Evolutionary conservation across 805 yeast genomes (phyloP).

Genomic region (Candida hungchunana): DNA sequence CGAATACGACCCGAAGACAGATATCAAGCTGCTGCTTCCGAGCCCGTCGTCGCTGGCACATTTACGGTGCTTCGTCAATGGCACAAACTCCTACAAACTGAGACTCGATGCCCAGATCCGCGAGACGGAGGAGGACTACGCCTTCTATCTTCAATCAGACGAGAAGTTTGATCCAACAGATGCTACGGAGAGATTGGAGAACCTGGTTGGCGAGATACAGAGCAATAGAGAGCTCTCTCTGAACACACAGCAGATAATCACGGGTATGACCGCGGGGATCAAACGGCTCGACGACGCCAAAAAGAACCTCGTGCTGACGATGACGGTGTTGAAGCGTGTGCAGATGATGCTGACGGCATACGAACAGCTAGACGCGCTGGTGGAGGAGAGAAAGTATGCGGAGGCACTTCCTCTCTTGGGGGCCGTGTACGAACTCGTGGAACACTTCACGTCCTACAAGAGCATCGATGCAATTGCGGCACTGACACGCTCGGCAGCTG

Average conservation of each 20-base stretch:
- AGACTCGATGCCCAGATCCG: constrained; percentile 44
- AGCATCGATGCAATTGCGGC: constrained; percentile 76
- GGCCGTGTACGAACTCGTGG: constrained; percentile 69
- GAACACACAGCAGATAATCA: constrained; percentile 57
- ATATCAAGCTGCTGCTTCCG: constrained; percentile 47
- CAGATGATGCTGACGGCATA: constrained; percentile 82
- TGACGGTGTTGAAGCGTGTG: constrained; percentile 81
- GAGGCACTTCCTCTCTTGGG: constrained; percentile 59
- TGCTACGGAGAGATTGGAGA: constrained; percentile 28
- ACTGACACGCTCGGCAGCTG: constrained; percentile 54
- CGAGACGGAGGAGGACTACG: constrained; percentile 26
- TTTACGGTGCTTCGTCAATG: constrained; percentile 45
- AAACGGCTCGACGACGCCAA: constrained; percentile 78
- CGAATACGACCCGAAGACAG: constrained; percentile 50
- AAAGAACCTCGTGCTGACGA: constrained; percentile 74
- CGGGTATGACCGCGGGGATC: constrained; percentile 70
- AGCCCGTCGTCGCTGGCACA: constrained; percentile 47
- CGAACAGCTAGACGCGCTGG: constrained; percentile 48
- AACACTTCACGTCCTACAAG: constrained; percentile 73
- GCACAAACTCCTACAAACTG: constrained; percentile 47
- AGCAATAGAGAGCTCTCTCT: constrained; percentile 45
- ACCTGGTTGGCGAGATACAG: constrained; percentile 41
- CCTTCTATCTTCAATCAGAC: constrained; percentile 5
- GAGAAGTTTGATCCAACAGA: constrained; percentile 12
- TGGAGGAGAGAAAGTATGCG: constrained; percentile 40